phyloP scores from a whole-genome alignment of 352 stramenopile species.

The Globisporangium sylvaticum region DNA sequence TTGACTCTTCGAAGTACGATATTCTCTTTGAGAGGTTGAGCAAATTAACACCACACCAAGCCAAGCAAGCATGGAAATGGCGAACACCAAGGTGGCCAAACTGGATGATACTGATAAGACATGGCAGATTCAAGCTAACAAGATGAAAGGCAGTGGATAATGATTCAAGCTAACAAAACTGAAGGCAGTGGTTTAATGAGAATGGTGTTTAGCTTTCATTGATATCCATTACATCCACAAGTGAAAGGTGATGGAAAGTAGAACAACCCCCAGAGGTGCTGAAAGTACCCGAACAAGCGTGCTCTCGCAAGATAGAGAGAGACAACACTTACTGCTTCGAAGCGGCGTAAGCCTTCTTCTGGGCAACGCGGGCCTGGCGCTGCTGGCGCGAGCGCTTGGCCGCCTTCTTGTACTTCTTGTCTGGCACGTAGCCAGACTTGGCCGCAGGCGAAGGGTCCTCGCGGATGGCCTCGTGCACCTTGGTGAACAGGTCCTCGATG shows the following conservation, averaged over 20 bases:
- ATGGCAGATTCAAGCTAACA: neutral
- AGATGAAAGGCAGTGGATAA: no score
- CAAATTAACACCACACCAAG: no score
- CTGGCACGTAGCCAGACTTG: slow-evolving; percentile 90
- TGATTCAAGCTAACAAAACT: neutral
- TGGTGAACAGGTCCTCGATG: slow-evolving; percentile 89
- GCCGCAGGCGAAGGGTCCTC: slow-evolving; percentile 91
- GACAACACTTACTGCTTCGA: slow-evolving; percentile 40
- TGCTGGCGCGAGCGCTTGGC: slow-evolving; percentile 93
- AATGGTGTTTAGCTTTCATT: slow-evolving; percentile 25
- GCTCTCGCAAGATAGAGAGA: neutral
- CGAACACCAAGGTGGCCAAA: neutral
- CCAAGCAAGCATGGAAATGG: neutral
- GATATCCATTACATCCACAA: slow-evolving; percentile 2
- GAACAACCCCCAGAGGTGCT: slow-evolving; percentile 7
- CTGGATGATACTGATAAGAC: neutral
- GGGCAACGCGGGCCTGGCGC: slow-evolving; percentile 93
- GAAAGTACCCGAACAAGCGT: slow-evolving; percentile 4
- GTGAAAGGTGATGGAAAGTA: slow-evolving; percentile 1
- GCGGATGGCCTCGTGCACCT: slow-evolving; percentile 97
- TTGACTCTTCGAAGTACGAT: neutral
- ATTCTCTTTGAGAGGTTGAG: neutral
- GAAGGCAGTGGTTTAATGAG: neutral
- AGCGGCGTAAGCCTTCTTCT: slow-evolving; percentile 95
- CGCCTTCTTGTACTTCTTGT: slow-evolving; percentile 94